Conservation (phyloP, 192 early-diverging fungal species). For the Podila clonocystis region DNA sequence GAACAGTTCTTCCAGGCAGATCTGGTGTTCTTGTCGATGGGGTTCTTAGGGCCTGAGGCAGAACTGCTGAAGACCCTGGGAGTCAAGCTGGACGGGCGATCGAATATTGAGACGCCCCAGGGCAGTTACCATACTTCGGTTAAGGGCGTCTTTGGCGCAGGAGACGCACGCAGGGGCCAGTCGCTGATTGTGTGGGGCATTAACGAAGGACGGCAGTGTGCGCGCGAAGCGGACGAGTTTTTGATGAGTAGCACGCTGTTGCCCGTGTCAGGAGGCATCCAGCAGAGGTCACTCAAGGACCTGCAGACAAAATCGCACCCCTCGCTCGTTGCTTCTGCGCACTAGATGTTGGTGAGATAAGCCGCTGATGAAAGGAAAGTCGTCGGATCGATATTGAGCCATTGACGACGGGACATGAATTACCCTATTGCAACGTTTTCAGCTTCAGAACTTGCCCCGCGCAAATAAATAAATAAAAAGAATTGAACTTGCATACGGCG, state of each 20-base stretch:
- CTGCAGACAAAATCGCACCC: slow-evolving; percentile 12
- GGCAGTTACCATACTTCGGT: slow-evolving; percentile 82
- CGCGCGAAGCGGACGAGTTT: slow-evolving; percentile 89
- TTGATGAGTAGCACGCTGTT: slow-evolving; percentile 84
- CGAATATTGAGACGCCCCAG: slow-evolving; percentile 84
- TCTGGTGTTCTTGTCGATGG: slow-evolving; percentile 95
- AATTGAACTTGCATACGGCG: no score
- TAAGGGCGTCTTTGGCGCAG: slow-evolving; percentile 92
- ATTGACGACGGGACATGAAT: no score
- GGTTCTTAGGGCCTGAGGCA: slow-evolving; percentile 94
- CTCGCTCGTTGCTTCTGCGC: neutral
- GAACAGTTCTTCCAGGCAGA: slow-evolving; percentile 90
- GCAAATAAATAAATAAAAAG: no score
- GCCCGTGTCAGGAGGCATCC: slow-evolving; percentile 90
- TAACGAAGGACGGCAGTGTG: slow-evolving; percentile 96
- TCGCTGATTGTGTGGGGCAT: slow-evolving; percentile 98
- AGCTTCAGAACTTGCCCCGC: no score
- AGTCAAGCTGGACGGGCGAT: slow-evolving; percentile 77
- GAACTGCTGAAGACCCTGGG: slow-evolving; percentile 81
- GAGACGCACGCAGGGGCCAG: slow-evolving; percentile 97
- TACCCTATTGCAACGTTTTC: no score
- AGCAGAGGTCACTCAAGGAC: slow-evolving; percentile 65
- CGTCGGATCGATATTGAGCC: no score
- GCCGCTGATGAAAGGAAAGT: no score
- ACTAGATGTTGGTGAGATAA: neutral